Conservation (phyloP, 2,329 filamentous ascomycete species). For the Neofusicoccum sp. region DNA sequence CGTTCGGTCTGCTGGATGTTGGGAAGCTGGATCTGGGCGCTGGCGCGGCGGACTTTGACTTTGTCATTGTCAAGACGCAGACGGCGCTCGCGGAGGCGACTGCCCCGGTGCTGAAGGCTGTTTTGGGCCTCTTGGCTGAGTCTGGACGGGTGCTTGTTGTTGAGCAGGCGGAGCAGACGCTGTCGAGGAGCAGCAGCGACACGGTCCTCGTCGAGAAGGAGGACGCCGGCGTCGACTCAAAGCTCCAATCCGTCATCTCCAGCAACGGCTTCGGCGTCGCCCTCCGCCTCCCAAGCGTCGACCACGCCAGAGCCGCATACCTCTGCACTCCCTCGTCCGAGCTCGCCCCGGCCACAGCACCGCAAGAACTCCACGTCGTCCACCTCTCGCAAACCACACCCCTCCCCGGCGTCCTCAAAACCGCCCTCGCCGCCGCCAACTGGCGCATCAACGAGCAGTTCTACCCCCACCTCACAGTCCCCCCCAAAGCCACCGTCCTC, state of each 20-base stretch:
- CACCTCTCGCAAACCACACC: neutral
- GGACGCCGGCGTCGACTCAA: neutral
- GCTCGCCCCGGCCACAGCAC: neutral
- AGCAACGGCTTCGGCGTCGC: neutral
- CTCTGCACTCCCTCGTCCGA: neutral
- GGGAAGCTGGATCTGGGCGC: conserved; percentile 15
- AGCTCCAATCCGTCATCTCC: neutral
- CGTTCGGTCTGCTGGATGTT: conserved; percentile 33
- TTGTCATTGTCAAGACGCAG: neutral
- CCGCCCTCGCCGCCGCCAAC: neutral
- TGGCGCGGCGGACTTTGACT: conserved; percentile 17
- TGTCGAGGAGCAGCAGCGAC: neutral
- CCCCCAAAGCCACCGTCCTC: conserved; percentile 10
- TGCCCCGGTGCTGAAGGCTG: neutral
- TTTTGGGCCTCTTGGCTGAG: neutral
- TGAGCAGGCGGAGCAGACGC: neutral
- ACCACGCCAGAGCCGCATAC: neutral
- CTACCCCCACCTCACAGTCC: neutral
- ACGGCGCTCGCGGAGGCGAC: neutral
- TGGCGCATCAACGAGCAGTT: neutral
- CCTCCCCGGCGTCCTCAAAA: neutral
- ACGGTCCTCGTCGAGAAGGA: neutral
- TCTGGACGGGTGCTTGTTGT: neutral
- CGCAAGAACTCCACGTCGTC: neutral
- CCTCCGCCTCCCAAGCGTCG: neutral